Conservation (phyloP, 1,284 basidiomycete genomes). For the Sutorius eximius region DNA sequence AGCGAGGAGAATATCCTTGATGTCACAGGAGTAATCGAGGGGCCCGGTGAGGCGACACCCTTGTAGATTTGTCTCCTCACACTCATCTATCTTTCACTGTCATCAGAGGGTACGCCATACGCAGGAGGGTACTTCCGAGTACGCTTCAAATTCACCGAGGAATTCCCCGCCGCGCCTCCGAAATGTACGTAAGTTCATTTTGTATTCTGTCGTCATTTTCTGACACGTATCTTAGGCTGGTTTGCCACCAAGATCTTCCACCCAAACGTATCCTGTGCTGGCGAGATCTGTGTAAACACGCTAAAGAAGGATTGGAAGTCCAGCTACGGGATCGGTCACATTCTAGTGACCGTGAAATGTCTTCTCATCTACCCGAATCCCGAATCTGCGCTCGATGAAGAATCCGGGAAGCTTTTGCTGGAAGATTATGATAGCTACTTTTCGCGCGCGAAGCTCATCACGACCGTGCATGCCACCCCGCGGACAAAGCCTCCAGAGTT, state of each 20-base stretch:
- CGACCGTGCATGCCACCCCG: constrained; percentile 83
- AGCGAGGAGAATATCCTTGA: constrained; percentile 85
- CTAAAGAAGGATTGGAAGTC: constrained; percentile 97
- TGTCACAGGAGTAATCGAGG: constrained; percentile 76
- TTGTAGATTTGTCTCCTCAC: constrained; percentile 11
- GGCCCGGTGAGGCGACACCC: constrained; percentile 58
- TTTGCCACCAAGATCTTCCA: constrained; percentile 95
- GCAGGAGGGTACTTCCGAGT: constrained; percentile 89
- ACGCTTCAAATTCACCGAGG: constrained; percentile 83
- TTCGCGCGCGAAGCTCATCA: constrained; percentile 77
- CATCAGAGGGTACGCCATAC: constrained; percentile 85
- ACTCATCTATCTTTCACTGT: constrained; percentile 14
- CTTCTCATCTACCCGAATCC: constrained; percentile 95
- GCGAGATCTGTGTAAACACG: constrained; percentile 97
- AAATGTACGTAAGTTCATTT: constrained; percentile 67
- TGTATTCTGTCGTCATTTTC: neutral
- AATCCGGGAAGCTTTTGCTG: constrained; percentile 87
- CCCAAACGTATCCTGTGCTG: constrained; percentile 86
- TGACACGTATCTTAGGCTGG: constrained; percentile 57
- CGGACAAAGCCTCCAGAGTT: constrained; percentile 69
- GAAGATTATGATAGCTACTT: constrained; percentile 89
- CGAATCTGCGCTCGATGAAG: constrained; percentile 92
- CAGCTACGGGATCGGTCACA: constrained; percentile 88
- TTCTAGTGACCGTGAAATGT: constrained; percentile 90
- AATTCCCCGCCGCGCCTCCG: constrained; percentile 88